Evolutionary conservation across 805 yeast genomes (phyloP), one percentile per base, ranked within the genome.

Genomic region (Cephaloascus albidus): DNA sequence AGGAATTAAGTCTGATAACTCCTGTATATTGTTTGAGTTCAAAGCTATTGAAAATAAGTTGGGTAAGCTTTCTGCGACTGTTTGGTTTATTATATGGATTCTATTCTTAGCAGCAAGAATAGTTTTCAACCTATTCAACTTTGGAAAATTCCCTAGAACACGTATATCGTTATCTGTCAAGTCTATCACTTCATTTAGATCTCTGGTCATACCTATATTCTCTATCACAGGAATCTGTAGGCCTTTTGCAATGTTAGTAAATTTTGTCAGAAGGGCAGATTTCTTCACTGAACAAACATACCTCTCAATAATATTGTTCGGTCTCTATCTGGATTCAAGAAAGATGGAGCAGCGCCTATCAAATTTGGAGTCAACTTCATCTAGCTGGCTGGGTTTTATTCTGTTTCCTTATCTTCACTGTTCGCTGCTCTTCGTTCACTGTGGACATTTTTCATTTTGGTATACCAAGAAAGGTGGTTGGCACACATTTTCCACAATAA

Each of bases 161-260:
- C 68, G 57, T n/a, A 90, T 59, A 27, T 76, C 81, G 57, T 90
- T 90, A 51, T 82, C 80, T 1, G 90, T 76, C 26, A 90, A 53
- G 54, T 90, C 97, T 3, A 90, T 58, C 14, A 70, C 75, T 43
- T 70, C 80, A 53, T 59, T 64, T 33, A 51, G 61, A 53, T 69
- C 75, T 39, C 51, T 55, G 1, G 68, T 51, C 3, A 55, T 59
- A 1, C 67, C 66, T 2, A 75, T 48, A 39, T 65, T 65, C 40
- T 72, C 79, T 10, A 76, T 51, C 3, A 58, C 49, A 0, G 76
- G 60, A 3, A 73, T 56, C 31, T 63, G 58, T 23, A 15, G 18
- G 17, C 10, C 27, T 10, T 18, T 10, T 10, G 33, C 2, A 6
- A 16, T 10, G 30, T 17, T 18, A 16, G 26, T 28, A n/a, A 33